Conservation (phyloP, 768 basidiomycete species). For the Tremella yokohamensis region DNA sequence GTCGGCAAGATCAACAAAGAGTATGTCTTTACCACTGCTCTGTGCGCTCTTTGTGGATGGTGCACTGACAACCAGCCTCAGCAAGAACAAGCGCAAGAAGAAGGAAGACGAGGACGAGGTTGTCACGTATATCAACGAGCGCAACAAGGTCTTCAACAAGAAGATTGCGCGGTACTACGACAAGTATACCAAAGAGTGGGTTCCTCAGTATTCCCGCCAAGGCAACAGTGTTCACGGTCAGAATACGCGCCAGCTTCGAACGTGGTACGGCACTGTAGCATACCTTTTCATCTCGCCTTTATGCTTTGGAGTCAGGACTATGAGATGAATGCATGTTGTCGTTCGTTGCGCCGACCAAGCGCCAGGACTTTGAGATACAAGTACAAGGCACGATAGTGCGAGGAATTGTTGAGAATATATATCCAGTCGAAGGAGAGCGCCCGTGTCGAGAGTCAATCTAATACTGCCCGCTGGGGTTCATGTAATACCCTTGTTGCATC, state of each 20-base stretch:
- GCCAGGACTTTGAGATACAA: too few relatives aligned
- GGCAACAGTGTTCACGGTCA: conserved; percentile 23
- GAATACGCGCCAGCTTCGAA: conserved; percentile 92
- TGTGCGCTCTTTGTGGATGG: not conserved
- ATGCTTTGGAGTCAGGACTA: too few relatives aligned
- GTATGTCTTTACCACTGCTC: conserved; percentile 58
- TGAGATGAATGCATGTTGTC: too few relatives aligned
- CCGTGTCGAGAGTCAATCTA: conserved; percentile 1
- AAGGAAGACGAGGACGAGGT: conserved; percentile 90
- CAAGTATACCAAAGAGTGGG: conserved; percentile 82
- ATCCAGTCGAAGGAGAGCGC: too few relatives aligned
- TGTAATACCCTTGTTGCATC: conserved; percentile 36
- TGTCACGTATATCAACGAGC: conserved; percentile 98
- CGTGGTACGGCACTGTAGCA: conserved; percentile 81
- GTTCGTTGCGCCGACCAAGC: too few relatives aligned
- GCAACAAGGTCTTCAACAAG: conserved; percentile 96
- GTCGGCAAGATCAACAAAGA: conserved; percentile 88
- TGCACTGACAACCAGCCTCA: conserved; percentile 45
- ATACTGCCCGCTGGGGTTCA: conserved; percentile 35
- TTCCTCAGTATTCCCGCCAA: conserved; percentile 6
- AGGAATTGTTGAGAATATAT: too few relatives aligned
- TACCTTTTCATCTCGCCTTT: not conserved
- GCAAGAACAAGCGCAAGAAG: conserved; percentile 87
- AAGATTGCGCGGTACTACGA: conserved; percentile 94
- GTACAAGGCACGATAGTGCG: too few relatives aligned